A percentile compares a stretch with the other conserved stretches of the same genome.
These are phyloP conservation scores for Phialocephala sp. DNA, from an alignment of 2,329 filamentous ascomycete genomes.

Conservation along the genomic window DNA sequence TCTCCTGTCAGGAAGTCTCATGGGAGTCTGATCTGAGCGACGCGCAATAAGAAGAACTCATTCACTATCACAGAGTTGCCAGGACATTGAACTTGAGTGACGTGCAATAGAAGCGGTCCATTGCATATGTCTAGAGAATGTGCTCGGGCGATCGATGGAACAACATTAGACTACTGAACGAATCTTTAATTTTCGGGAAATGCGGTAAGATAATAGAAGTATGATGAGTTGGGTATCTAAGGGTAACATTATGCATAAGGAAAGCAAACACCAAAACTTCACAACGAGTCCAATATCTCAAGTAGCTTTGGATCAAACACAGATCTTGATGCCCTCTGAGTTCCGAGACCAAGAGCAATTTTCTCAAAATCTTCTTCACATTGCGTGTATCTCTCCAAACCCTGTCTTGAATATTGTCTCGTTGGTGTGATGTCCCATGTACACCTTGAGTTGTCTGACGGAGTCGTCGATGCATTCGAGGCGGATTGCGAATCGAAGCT, in stretches of 20 bases:
- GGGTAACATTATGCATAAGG: neutral
- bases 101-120: too few species aligned
- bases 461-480: neutral
- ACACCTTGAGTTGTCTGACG: neutral
- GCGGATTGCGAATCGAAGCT: neutral
- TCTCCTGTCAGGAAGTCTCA: too few species aligned
- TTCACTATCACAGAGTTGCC: too few species aligned
- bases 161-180: neutral
- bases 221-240: neutral
- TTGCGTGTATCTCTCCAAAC: neutral
- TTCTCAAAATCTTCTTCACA: constrained; percentile 6
- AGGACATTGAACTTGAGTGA: too few species aligned
- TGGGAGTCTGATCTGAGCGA: too few species aligned
- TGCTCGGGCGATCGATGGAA: neutral
- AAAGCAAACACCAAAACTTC: neutral
- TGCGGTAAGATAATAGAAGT: too few species aligned
- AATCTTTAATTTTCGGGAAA: neutral
- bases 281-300: neutral
- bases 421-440: neutral
- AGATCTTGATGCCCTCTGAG: neutral
- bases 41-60: too few species aligned
- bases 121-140: too few species aligned
- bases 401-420: neutral
- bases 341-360: constrained; percentile 6
- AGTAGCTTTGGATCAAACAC: neutral